phyloP scores from a whole-genome alignment of 2,329 filamentous ascomycete genomes.

The Diplodia corticola region DNA sequence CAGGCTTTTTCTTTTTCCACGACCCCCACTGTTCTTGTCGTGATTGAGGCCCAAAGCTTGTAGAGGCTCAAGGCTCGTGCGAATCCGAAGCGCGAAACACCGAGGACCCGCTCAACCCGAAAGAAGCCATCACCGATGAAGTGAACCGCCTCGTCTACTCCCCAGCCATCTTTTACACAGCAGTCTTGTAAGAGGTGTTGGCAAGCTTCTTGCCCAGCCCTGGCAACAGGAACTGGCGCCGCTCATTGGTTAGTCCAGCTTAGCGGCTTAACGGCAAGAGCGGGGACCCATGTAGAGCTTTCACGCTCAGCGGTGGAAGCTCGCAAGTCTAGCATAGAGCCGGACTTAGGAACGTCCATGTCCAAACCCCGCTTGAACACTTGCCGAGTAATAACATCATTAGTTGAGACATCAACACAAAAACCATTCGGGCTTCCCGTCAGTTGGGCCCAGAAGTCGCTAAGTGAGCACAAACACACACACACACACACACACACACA shows the following conservation, averaged over 20 bases:
- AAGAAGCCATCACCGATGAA: background rate
- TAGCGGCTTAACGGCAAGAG: background rate
- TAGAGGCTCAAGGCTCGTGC: background rate
- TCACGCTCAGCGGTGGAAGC: background rate
- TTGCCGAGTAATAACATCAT: too few species aligned
- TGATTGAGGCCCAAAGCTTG: background rate
- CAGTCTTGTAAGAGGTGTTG: background rate
- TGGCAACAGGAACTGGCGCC: background rate
- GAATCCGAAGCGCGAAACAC: background rate
- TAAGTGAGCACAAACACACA: slow-evolving; percentile 31
- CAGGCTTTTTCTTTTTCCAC: background rate
- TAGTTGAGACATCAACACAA: background rate
- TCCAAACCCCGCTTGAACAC: background rate
- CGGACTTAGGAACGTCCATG: background rate
- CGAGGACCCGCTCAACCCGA: background rate
- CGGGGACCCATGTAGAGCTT: background rate
- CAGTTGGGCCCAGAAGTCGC: slow-evolving; percentile 31
- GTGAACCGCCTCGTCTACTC: background rate
- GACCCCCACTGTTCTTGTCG: too few species aligned
- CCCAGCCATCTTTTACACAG: background rate
- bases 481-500: too few species aligned
- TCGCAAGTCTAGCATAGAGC: background rate
- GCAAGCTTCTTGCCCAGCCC: background rate
- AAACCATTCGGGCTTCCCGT: too few species aligned
- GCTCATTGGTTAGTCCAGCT: background rate